Evolutionary conservation across 2,329 filamentous ascomycete genomes (phyloP).

Genomic region (Exophiala lecanii-corni): DNA sequence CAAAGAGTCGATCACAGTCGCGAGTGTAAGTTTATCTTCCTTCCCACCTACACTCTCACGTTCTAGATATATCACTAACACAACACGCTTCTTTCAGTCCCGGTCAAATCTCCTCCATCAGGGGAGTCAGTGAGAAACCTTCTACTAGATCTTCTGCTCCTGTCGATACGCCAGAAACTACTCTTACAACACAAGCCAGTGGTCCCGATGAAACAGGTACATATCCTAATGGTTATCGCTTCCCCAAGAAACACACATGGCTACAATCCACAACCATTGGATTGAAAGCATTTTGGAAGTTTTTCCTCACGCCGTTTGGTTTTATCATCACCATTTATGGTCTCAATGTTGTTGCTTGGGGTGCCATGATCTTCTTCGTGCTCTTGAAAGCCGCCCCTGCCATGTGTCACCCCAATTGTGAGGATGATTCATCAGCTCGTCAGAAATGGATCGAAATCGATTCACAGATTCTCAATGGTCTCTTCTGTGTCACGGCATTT

Average conservation of each 20-base stretch:
- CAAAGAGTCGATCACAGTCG: not conserved
- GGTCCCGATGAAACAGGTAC: constrained; percentile 32
- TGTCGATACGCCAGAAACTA: not conserved
- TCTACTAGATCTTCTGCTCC: not conserved
- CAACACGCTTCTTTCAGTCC: not conserved
- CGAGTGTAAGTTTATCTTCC: not conserved
- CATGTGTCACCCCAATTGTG: constrained; percentile 57
- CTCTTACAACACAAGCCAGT: not conserved
- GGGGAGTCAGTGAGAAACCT: not conserved
- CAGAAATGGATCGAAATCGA: constrained; percentile 81
- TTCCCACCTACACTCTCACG: not conserved
- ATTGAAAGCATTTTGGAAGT: constrained; percentile 40
- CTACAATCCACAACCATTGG: constrained; percentile 30
- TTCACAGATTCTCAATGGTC: constrained; percentile 74
- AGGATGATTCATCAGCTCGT: constrained; percentile 70
- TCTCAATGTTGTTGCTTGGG: constrained; percentile 81
- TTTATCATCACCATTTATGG: constrained; percentile 75
- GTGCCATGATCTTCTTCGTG: constrained; percentile 83
- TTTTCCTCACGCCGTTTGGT: constrained; percentile 68
- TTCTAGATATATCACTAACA: not conserved
- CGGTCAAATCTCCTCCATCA: not conserved
- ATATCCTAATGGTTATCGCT: constrained; percentile 35
- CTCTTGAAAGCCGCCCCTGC: constrained; percentile 65
- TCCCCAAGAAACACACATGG: constrained; percentile 34
- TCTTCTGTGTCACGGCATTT: constrained; percentile 85